Conservation (phyloP, 495 filamentous ascomycete genomes). For the Penicillium diatomitis region DNA sequence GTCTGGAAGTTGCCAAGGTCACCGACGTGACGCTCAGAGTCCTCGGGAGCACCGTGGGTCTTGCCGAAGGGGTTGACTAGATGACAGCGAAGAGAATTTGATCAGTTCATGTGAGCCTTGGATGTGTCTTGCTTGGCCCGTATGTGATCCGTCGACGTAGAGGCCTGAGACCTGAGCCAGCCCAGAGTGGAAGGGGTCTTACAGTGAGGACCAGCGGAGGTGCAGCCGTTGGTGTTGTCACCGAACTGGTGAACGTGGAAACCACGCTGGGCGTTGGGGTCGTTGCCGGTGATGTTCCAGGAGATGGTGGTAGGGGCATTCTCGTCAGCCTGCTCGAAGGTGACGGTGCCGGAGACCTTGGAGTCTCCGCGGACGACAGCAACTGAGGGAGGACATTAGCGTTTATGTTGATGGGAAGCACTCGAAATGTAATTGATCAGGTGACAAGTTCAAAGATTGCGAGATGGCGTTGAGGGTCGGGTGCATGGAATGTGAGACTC, state of each 20-base stretch:
- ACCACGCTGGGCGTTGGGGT: slow-evolving; percentile 90
- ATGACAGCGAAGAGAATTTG: not conserved
- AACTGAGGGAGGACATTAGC: slow-evolving; percentile 45
- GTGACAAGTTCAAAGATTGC: too few species aligned
- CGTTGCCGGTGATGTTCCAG: slow-evolving; percentile 88
- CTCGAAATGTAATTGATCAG: too few species aligned
- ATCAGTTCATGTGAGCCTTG: too few species aligned
- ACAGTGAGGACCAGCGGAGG: slow-evolving; percentile 94
- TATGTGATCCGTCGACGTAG: too few species aligned
- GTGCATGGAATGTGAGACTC: too few species aligned
- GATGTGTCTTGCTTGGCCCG: too few species aligned
- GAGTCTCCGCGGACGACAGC: slow-evolving; percentile 95
- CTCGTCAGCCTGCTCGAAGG: slow-evolving; percentile 87
- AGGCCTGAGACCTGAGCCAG: too few species aligned
- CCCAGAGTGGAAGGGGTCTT: slow-evolving; percentile 23
- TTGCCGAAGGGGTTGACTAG: slow-evolving; percentile 90
- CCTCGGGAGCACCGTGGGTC: slow-evolving; percentile 79
- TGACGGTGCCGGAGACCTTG: slow-evolving; percentile 82
- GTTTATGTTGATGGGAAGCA: not conserved
- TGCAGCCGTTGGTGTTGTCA: slow-evolving; percentile 99
- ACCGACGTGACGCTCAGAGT: slow-evolving; percentile 84
- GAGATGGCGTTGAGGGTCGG: too few species aligned
- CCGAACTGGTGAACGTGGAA: slow-evolving; percentile 98
- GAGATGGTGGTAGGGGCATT: slow-evolving; percentile 70
- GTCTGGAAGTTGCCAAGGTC: slow-evolving; percentile 96